phyloP scores from a whole-genome alignment of 441 rosid species.

The Erysimum cheiri region DNA sequence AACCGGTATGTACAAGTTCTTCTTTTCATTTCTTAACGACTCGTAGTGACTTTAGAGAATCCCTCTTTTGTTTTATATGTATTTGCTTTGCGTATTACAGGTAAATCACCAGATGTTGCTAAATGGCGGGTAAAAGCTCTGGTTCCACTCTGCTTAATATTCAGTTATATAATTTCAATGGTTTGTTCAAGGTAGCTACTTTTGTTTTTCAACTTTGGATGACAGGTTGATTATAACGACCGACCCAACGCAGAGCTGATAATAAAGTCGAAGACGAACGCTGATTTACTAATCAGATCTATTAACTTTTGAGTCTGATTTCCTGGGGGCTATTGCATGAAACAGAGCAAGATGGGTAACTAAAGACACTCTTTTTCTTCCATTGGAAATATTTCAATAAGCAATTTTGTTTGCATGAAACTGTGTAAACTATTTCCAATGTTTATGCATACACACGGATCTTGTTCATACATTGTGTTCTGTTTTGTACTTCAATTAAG shows the following conservation, averaged over 20 bases:
- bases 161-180: background rate
- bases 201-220: background rate
- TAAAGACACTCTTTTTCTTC: background rate
- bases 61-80: background rate
- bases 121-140: slow-evolving; percentile 72
- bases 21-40: slow-evolving; percentile 12
- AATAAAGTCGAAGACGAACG: slow-evolving; percentile 68
- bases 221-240: slow-evolving; percentile 85
- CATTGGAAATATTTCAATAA: background rate
- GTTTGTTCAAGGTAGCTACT: background rate
- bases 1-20: slow-evolving; percentile 52
- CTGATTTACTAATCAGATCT: slow-evolving; percentile 79
- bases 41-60: slow-evolving; percentile 5
- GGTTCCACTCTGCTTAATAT: background rate
- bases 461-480: background rate
- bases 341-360: background rate
- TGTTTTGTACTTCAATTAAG: background rate
- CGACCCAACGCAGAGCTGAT: slow-evolving; percentile 84
- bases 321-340: background rate
- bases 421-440: background rate
- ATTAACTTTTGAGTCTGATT: slow-evolving; percentile 48
- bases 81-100: slow-evolving; percentile 43
- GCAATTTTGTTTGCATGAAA: background rate
- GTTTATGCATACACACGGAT: background rate
- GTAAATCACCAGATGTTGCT: slow-evolving; percentile 78